Base-by-base conservation (phyloP, 208 protist genomes). In the Leishmania martiniquensis region DNA sequence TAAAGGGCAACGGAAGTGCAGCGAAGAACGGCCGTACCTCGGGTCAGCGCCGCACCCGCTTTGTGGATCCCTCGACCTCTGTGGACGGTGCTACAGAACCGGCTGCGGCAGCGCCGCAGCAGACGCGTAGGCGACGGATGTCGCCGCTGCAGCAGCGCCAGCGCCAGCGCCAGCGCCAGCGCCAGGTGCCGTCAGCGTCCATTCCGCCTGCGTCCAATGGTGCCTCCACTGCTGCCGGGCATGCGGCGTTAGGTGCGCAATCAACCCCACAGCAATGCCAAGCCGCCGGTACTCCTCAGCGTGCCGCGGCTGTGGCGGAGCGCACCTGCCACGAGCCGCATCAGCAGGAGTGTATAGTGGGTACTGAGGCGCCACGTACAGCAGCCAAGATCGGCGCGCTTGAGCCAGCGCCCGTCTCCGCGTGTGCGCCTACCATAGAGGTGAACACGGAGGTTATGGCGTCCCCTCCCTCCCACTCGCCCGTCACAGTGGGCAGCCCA, bases 311-410 rank as follows among this genome's bases (percentile, higher is more conserved):
- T 13, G 4, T 54, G 42, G 52, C 57, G 42, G 73, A 75, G 5
- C 20, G 9, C 32, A 51, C 67, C 32, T 15, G 47, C n/a, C 55
- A 25, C 29, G 15, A 76, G 17, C 57, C 74, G n/a, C 68, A 71
- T 55, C 74, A 76, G 51, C 74, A 51, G 39, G 74, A 69, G 22
- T 51, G 39, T 22, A n/a, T 76, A 29, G 72, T 68, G 49, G n/a
- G 22, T 52, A n/a, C 9, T 37, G 44, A 71, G 44, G 55, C 77
- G 45, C 39, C 65, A 47, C 29, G 5, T 54, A 29, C 63, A 0
- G 34, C 57, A 63, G 9, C 47, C 34, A 20, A 34, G 42, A 37
- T 10, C 57, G 9, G 32, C 0, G 49, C 13, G 37, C 59, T 29
- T 17, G 52, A 32, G 39, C 57, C 39, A 52, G 67, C 45, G 42